A percentile compares a stretch with the other conserved stretches of the same genome.
Conservation (phyloP, 2,329 filamentous ascomycete genomes). For the Xylariaceae sp. region DNA sequence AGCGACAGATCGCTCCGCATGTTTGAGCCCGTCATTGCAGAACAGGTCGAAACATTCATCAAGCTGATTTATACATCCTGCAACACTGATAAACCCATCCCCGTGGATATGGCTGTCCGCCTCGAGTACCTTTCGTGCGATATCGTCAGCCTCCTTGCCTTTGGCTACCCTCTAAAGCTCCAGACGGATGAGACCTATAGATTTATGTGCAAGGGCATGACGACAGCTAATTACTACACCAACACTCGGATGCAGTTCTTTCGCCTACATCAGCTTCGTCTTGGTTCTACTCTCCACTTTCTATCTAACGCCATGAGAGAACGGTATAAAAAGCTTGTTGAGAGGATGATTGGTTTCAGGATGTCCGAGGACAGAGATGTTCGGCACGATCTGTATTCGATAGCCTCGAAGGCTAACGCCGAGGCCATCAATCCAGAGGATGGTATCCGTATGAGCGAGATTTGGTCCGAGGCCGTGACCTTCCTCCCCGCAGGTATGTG, state of each 20-base stretch:
- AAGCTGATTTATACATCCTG: neutral
- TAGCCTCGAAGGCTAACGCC: neutral
- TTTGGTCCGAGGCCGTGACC: constrained; percentile 3
- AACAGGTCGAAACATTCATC: constrained; percentile 3
- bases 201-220: constrained; percentile 1
- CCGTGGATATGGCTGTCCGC: neutral
- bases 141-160: constrained; percentile 2
- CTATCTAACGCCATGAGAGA: neutral
- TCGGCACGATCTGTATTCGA: constrained; percentile 3
- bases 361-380: neutral
- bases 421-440: neutral
- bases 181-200: constrained; percentile 3
- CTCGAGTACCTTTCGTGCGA: neutral
- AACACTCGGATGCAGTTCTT: constrained; percentile 2
- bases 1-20: constrained; percentile 4
- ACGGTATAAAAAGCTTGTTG: neutral
- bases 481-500: constrained; percentile 4
- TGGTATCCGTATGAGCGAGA: neutral
- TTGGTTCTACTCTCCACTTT: neutral
- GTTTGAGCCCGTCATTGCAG: constrained; percentile 2
- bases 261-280: neutral
- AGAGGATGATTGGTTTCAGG: neutral
- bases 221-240: neutral
- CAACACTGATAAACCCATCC: neutral
- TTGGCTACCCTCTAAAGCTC: neutral